Evolutionary conservation across 2,329 filamentous ascomycete species (phyloP).

Genomic region (Alternaria longipes): DNA sequence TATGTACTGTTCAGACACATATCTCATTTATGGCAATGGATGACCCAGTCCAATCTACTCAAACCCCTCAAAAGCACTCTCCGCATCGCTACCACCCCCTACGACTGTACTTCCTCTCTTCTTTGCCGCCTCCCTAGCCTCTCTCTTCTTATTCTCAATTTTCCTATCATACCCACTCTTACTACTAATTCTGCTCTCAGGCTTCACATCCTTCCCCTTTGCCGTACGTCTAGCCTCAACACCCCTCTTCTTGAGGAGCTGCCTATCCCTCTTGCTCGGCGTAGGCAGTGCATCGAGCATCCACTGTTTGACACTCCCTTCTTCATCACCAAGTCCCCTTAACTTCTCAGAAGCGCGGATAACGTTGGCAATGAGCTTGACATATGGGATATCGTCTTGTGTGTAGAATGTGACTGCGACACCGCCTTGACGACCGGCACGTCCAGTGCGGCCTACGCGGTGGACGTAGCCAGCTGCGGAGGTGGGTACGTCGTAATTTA

Average conservation of each 20-base stretch:
- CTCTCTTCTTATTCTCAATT: constrained; percentile 71
- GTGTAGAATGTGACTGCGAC: constrained; percentile 95
- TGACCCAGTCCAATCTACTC: constrained; percentile 26
- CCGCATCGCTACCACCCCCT: constrained; percentile 24
- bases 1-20: not conserved
- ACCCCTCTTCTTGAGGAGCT: constrained; percentile 81
- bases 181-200: constrained; percentile 74
- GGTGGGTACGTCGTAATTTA: constrained; percentile 97
- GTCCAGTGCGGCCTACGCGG: constrained; percentile 87
- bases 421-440: constrained; percentile 86
- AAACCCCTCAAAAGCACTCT: constrained; percentile 52
- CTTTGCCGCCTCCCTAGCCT: constrained; percentile 54
- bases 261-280: constrained; percentile 82
- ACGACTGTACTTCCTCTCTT: constrained; percentile 35
- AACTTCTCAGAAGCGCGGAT: constrained; percentile 84
- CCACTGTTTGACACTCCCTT: constrained; percentile 70
- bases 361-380: constrained; percentile 93
- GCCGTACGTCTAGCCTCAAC: constrained; percentile 73
- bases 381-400: constrained; percentile 88
- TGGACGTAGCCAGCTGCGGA: constrained; percentile 91
- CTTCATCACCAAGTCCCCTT: constrained; percentile 52
- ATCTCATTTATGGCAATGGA: not conserved
- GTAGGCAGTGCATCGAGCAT: constrained; percentile 86
- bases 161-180: constrained; percentile 79
- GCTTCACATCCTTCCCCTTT: constrained; percentile 33